Base-by-base conservation (phyloP, 768 basidiomycete genomes). In the Pseudohyphozyma bogoriensis region DNA sequence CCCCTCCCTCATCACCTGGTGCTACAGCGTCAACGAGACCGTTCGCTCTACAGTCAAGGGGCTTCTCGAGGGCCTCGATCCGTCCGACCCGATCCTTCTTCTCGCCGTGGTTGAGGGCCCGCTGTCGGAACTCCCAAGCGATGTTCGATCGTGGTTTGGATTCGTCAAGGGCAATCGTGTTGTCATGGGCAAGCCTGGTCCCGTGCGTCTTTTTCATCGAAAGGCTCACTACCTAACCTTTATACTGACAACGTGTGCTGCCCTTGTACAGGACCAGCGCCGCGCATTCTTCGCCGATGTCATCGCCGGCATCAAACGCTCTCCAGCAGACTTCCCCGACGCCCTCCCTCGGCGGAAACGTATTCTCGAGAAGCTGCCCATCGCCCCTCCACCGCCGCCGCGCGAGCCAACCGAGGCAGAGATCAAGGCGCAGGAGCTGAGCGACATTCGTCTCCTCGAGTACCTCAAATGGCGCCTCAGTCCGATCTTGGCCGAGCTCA, bases 101-200 rank as follows among this genome's bases (percentile, higher is more conserved):
- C 80, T 99, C 13, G 92, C 88, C 15, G 79, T 97, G 26, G 84
- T 89, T 22, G 92, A 97, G 60, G 89, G 86, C 1, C 71, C 78
- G 0, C 83, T 86, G 69, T 69, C 77, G 6, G 77, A 81, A 7
- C 76, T 97, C 0, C 89, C 90, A 0, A 73, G 74, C 2, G 95
- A 97, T 66, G 89, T 97, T 26, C 81, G 83, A 49, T 78, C 81
- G 7, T 97, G 95, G 93, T 99, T 99, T 68, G 95, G 93, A 0
- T 72, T 74, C 50, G 76, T 79, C 12, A 80, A 80, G 44, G 84
- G 86, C 45, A 89, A 85, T 67, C 83, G 87, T 22, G 78, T 96
- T n/a, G 74, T 77, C 35, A 76, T 96, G 18, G 64, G 70, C 0
- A 44, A 68, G 4, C 87, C 92, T 0, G 76, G 74, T 0, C 55